Conservation (phyloP, 495 filamentous ascomycete genomes). For the Penicillium nucicola region DNA sequence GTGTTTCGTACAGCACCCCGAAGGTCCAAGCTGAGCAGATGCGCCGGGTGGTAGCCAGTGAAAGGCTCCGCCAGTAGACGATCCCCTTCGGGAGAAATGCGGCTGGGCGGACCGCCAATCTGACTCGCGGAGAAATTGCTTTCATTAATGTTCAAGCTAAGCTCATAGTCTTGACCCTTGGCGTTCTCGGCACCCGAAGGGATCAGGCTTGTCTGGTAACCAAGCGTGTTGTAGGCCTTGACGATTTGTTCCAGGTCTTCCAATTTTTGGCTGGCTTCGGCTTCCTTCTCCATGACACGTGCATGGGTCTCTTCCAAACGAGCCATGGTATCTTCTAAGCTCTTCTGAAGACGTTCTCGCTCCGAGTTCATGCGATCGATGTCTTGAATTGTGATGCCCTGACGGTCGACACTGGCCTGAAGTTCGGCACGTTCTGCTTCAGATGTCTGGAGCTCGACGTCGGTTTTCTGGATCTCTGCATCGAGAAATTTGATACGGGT, state of each 20-base stretch:
- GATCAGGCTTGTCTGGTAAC: constrained; percentile 88
- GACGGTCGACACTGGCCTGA: constrained; percentile 80
- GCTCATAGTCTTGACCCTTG: constrained; percentile 78
- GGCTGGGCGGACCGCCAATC: constrained; percentile 52
- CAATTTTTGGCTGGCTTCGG: constrained; percentile 75
- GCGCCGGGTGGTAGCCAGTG: constrained; percentile 84
- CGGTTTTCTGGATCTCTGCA: constrained; percentile 74
- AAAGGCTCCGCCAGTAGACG: constrained; percentile 75
- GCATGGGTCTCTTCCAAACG: constrained; percentile 80
- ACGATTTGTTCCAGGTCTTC: constrained; percentile 85
- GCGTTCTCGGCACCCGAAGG: constrained; percentile 81
- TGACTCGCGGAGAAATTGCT: constrained; percentile 76
- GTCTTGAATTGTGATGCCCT: constrained; percentile 92
- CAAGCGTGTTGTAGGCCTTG: constrained; percentile 86
- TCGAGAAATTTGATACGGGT: constrained; percentile 69
- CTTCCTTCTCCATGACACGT: constrained; percentile 77
- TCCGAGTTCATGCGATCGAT: constrained; percentile 98
- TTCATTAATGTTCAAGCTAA: constrained; percentile 70
- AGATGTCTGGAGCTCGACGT: constrained; percentile 70
- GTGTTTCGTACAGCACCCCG: constrained; percentile 74
- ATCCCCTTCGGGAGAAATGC: constrained; percentile 50
- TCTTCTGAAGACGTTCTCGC: constrained; percentile 84
- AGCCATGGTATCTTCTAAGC: constrained; percentile 67
- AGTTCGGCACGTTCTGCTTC: constrained; percentile 78
- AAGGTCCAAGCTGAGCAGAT: constrained; percentile 83